Conservation (phyloP, 129 eudicot species). For the Rutidosis leptorrhynchoides region DNA sequence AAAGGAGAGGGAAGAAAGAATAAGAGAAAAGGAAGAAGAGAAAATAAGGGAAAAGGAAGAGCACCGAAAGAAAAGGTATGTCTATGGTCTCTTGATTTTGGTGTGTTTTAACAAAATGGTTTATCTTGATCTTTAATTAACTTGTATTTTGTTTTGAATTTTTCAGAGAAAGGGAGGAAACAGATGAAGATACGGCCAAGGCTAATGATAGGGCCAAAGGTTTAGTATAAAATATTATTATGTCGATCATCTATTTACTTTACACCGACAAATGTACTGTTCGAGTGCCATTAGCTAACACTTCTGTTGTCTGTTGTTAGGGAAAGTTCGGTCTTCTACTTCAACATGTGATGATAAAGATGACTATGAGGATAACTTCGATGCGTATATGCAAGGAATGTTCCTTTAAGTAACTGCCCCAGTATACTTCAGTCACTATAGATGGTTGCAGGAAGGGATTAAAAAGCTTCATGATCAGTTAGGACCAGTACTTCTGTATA, state of each 20-base stretch:
- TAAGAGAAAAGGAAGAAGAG: constrained; percentile 47
- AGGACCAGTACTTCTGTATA: not conserved
- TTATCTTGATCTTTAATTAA: not conserved
- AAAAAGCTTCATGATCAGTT: not conserved
- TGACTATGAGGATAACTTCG: constrained; percentile 61
- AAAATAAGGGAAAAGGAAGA: constrained; percentile 47
- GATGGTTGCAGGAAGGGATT: not conserved
- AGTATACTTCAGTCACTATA: not conserved
- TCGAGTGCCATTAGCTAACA: constrained; percentile 15
- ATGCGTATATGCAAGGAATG: constrained; percentile 79
- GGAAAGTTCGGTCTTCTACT: constrained; percentile 44
- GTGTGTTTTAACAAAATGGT: not conserved
- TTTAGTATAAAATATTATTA: constrained; percentile 26
- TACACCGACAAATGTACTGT: not conserved
- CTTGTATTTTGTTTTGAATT: constrained; percentile 6
- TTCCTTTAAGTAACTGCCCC: constrained; percentile 41
- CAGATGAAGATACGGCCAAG: constrained; percentile 43
- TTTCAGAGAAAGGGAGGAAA: constrained; percentile 59
- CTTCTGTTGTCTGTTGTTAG: constrained; percentile 28
- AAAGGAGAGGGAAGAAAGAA: constrained; percentile 54
- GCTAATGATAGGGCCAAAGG: constrained; percentile 53
- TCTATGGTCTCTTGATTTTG: not conserved
- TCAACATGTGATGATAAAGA: constrained; percentile 28
- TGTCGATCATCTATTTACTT: not conserved
- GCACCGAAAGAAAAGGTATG: constrained; percentile 59